Evolutionary conservation across 177 flowering plant species (phyloP).

Genomic region (Telopea speciosissima): DNA sequence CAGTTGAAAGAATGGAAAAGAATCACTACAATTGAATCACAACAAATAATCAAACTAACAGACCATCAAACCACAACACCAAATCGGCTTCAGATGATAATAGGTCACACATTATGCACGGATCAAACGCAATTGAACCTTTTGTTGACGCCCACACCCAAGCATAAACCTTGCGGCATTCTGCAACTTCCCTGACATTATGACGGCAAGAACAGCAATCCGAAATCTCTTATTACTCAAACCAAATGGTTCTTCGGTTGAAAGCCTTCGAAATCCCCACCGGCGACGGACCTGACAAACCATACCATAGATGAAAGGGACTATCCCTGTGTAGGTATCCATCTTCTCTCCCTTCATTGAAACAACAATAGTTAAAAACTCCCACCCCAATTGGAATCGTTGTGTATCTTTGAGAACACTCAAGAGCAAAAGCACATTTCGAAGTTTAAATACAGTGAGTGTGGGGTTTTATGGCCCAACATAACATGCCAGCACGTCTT

Average conservation of each 20-base stretch:
- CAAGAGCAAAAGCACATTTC: not conserved
- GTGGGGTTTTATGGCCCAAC: not conserved
- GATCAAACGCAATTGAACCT: not conserved
- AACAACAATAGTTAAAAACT: not conserved
- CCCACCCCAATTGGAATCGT: not conserved
- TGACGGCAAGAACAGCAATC: constrained; percentile 11
- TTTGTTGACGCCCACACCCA: not conserved
- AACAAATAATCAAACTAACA: not conserved
- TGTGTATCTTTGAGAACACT: not conserved
- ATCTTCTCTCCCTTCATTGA: constrained; percentile 7
- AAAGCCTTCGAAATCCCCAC: constrained; percentile 20
- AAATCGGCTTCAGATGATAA: not conserved
- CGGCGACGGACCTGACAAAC: constrained; percentile 8
- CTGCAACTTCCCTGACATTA: constrained; percentile 3
- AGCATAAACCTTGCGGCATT: not conserved
- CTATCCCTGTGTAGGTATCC: constrained; percentile 15
- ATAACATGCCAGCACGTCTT: not conserved
- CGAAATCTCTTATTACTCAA: constrained; percentile 9
- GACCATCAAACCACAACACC: not conserved
- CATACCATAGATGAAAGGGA: constrained; percentile 15
- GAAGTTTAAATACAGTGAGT: not conserved
- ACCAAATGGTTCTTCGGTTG: constrained; percentile 2
- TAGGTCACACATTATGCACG: too few species aligned
- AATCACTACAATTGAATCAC: not conserved
- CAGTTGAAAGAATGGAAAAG: too few species aligned